Conservation (phyloP, 352 stramenopile genomes). For the Phytophthora kernoviae region DNA sequence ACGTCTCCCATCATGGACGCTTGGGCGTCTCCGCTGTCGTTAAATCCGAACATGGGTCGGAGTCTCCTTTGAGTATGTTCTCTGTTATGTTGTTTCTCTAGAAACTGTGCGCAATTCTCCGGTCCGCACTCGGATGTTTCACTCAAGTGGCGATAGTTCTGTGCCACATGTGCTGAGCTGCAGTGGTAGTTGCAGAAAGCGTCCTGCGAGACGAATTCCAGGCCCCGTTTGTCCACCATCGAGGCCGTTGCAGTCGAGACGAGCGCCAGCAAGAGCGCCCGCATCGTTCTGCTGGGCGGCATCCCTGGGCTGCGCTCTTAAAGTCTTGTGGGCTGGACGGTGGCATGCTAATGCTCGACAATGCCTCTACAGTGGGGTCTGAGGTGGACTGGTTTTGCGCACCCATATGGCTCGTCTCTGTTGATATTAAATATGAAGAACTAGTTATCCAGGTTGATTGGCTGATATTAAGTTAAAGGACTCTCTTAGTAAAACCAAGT, state of each 20-base stretch:
- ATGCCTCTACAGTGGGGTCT: constrained; percentile 18
- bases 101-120: constrained; percentile 28
- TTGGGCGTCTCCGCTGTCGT: constrained; percentile 10
- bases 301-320: constrained; percentile 26
- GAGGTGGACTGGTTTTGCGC: background rate
- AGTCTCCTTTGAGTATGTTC: constrained; percentile 13
- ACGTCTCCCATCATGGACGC: constrained; percentile 34
- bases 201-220: constrained; percentile 50
- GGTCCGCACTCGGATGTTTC: constrained; percentile 41
- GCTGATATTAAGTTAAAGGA: no score
- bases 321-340: no score
- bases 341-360: background rate
- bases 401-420: constrained; percentile 2
- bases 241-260: background rate
- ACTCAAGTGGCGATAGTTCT: constrained; percentile 45
- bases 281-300: constrained; percentile 19
- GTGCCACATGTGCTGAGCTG: constrained; percentile 46
- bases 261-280: constrained; percentile 22
- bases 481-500: no score
- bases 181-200: constrained; percentile 73
- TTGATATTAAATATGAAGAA: no score
- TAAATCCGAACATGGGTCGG: constrained; percentile 35
- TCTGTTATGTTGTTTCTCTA: constrained; percentile 17
- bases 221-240: constrained; percentile 35
- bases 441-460: no score